phyloP scores from a whole-genome alignment of 805 yeast genomes.

The Candida nonsorbophila region DNA sequence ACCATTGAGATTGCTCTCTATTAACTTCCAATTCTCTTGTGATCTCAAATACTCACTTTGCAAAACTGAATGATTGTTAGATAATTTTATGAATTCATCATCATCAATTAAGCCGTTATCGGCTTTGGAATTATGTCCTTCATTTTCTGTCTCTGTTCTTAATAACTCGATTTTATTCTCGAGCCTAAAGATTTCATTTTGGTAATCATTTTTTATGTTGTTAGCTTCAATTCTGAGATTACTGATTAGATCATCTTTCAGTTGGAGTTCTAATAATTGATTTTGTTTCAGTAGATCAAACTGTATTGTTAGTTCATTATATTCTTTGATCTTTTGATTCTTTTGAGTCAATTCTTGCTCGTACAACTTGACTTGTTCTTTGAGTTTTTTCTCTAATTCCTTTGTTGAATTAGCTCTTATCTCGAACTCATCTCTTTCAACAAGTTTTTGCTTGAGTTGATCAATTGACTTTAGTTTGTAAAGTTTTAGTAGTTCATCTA shows the following conservation, averaged over 20 bases:
- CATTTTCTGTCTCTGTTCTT: conserved; percentile 57
- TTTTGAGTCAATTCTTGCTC: conserved; percentile 18
- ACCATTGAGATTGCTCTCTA: conserved; percentile 60
- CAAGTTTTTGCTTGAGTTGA: conserved; percentile 15
- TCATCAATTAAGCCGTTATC: conserved; percentile 25
- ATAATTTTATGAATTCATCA: conserved; percentile 37
- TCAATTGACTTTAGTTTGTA: conserved; percentile 23
- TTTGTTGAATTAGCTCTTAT: conserved; percentile 12
- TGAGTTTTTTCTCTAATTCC: conserved; percentile 19
- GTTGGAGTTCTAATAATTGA: conserved; percentile 26
- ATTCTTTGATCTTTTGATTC: conserved; percentile 14
- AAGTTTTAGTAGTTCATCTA: conserved; percentile 25
- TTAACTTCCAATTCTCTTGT: conserved; percentile 75
- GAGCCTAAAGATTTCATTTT: conserved; percentile 46
- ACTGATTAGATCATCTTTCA: conserved; percentile 26
- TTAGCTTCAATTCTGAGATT: conserved; percentile 23
- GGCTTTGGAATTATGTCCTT: conserved; percentile 4
- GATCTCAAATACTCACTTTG: conserved; percentile 72
- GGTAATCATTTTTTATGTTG: conserved; percentile 27
- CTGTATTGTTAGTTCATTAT: conserved; percentile 27
- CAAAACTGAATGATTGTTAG: conserved; percentile 47
- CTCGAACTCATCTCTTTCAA: conserved; percentile 10
- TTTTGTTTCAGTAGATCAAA: conserved; percentile 25
- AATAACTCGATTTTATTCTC: conserved; percentile 69
- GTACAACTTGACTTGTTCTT: conserved; percentile 16